Conservation (phyloP, 2,329 filamentous ascomycete genomes). For the Pseudogymnoascus destructans region DNA sequence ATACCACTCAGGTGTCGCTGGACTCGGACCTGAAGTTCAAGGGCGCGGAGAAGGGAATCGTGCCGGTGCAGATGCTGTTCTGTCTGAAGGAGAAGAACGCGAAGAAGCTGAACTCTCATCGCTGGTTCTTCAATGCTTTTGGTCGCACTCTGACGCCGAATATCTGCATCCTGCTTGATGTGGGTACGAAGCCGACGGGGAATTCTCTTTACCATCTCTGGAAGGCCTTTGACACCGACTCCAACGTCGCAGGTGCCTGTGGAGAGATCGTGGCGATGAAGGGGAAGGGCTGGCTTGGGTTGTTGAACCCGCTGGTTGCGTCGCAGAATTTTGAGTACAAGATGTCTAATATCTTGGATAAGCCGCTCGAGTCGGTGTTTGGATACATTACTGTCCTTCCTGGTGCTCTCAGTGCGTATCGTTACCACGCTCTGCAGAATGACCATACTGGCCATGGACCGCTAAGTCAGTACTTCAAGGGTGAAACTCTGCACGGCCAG, state of each 20-base stretch:
- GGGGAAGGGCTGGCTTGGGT: constrained; percentile 65
- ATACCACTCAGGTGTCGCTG: constrained; percentile 93
- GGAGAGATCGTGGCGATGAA: constrained; percentile 98
- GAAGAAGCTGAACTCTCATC: constrained; percentile 95
- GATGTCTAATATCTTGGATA: constrained; percentile 98
- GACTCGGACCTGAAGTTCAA: constrained; percentile 97
- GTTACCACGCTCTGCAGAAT: constrained; percentile 92
- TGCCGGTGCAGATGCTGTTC: constrained; percentile 96
- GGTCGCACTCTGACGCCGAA: constrained; percentile 87
- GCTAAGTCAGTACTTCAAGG: constrained; percentile 97
- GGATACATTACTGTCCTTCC: constrained; percentile 96
- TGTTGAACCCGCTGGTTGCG: constrained; percentile 87
- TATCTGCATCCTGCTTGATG: constrained; percentile 91
- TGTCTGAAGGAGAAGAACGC: constrained; percentile 96
- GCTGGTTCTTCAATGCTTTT: constrained; percentile 99
- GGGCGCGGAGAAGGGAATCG: constrained; percentile 96
- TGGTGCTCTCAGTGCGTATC: constrained; percentile 86
- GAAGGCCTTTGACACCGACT: constrained; percentile 98
- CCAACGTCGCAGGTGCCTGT: constrained; percentile 90
- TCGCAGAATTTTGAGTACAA: constrained; percentile 99
- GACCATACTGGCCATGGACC: constrained; percentile 92
- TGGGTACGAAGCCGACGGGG: constrained; percentile 79
- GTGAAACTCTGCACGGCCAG: constrained; percentile 89
- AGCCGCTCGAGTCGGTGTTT: constrained; percentile 92
- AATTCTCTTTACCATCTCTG: constrained; percentile 95